These are phyloP conservation scores for Picea glauca DNA, from an alignment of 75 land plant species.

Conservation along the genomic window DNA sequence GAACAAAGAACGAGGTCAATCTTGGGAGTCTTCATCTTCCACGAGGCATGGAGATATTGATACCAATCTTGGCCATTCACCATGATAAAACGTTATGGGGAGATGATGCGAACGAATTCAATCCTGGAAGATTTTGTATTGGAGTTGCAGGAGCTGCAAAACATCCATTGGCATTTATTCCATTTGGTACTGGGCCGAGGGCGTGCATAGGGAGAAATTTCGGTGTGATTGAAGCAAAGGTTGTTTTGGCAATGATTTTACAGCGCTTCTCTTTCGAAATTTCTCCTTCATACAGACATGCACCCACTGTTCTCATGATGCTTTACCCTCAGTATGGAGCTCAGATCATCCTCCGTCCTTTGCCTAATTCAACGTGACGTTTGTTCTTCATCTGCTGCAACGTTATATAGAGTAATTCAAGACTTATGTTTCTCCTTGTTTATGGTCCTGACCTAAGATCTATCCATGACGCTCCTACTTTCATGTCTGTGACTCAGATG, in stretches of 20 bases:
- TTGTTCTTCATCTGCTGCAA: not conserved
- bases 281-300: conserved; percentile 57
- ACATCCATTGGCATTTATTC: conserved; percentile 69
- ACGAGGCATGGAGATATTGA: conserved; percentile 63
- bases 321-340: conserved; percentile 43
- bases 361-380: not conserved
- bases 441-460: too few species aligned
- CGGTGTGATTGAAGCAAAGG: conserved; percentile 57
- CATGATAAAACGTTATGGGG: conserved; percentile 74
- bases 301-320: conserved; percentile 33
- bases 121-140: conserved; percentile 63
- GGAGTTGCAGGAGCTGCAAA: conserved; percentile 51
- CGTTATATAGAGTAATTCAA: not conserved
- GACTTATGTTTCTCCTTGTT: too few species aligned
- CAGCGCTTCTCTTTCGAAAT: conserved; percentile 38
- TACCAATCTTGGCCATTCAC: conserved; percentile 62
- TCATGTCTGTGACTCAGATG: not conserved
- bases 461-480: not conserved
- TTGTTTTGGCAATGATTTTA: conserved; percentile 55
- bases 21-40: conserved; percentile 28
- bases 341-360: conserved; percentile 23
- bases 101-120: conserved; percentile 65
- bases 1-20: not conserved
- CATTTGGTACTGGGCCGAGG: conserved; percentile 79
- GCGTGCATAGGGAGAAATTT: conserved; percentile 67